These are phyloP conservation scores for Parietichytrium sp. DNA, from an alignment of 108 stramenopile species.

Conservation along the genomic window DNA sequence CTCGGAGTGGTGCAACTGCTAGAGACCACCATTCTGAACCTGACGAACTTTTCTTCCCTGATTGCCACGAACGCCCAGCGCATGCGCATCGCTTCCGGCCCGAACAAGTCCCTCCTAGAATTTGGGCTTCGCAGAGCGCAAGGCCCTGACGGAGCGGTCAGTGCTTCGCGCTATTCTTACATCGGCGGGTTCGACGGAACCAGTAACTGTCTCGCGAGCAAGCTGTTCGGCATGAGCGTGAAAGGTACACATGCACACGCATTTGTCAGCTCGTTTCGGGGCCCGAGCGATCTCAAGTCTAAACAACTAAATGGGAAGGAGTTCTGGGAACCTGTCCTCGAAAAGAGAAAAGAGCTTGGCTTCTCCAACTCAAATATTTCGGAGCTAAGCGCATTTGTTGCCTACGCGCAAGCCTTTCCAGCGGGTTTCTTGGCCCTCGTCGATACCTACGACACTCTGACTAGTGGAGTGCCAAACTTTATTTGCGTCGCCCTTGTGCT, in stretches of 20 bases:
- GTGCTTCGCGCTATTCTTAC: constrained; percentile 84
- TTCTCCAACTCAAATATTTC: constrained; percentile 74
- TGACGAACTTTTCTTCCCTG: constrained; percentile 86
- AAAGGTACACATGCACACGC: constrained; percentile 95
- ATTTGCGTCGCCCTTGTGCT: constrained; percentile 80
- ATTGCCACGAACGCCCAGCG: constrained; percentile 91
- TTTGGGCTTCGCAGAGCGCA: constrained; percentile 96
- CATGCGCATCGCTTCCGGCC: constrained; percentile 82
- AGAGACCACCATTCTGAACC: constrained; percentile 90
- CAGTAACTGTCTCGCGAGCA: constrained; percentile 90
- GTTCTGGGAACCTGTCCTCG: constrained; percentile 15
- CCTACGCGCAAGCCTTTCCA: constrained; percentile 91
- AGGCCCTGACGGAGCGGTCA: constrained; percentile 93
- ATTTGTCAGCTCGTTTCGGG: constrained; percentile 81
- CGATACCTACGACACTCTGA: constrained; percentile 95
- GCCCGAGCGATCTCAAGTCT: constrained; percentile 66
- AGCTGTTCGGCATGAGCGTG: constrained; percentile 72
- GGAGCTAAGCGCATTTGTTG: constrained; percentile 92
- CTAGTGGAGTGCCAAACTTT: constrained; percentile 89
- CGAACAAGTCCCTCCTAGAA: constrained; percentile 74
- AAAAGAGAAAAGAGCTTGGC: neutral
- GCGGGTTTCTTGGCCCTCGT: constrained; percentile 84
- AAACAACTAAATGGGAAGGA: constrained; percentile 22
- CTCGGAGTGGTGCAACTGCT: constrained; percentile 85
- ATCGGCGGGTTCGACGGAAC: constrained; percentile 94